Percentiles rank a stretch among this genome's conserved stretches.
Evolutionary conservation across 2,329 filamentous ascomycete species (phyloP).

Genomic region (Hypoxylon sp.): DNA sequence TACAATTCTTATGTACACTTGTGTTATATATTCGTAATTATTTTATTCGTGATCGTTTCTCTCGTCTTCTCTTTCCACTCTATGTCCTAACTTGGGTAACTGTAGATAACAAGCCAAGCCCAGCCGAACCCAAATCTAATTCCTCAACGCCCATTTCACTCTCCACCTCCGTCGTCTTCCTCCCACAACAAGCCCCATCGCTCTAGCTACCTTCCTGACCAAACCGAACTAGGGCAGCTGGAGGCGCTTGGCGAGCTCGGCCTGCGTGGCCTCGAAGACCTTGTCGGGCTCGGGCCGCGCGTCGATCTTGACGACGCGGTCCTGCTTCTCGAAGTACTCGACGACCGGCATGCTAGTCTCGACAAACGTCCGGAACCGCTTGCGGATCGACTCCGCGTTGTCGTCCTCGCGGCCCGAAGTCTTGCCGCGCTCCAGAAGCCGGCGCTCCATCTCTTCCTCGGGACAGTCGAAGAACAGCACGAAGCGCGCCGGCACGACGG

Average conservation of each 20-base stretch:
- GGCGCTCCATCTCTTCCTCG: conserved; percentile 87
- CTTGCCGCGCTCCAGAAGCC: conserved; percentile 90
- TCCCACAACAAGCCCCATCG: not conserved
- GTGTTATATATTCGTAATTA: conserved; percentile 5
- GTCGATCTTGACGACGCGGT: conserved; percentile 84
- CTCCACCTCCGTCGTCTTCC: not conserved
- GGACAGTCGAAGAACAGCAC: conserved; percentile 96
- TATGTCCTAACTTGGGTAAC: conserved; percentile 15
- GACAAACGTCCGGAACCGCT: conserved; percentile 93
- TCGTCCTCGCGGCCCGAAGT: conserved; percentile 93
- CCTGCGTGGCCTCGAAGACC: conserved; percentile 69
- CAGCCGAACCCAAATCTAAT: conserved; percentile 17
- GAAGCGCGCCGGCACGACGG: conserved; percentile 85
- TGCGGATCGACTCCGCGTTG: conserved; percentile 95
- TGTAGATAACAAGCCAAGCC: not conserved
- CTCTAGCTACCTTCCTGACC: not conserved
- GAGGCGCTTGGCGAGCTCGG: conserved; percentile 65
- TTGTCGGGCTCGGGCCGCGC: conserved; percentile 77
- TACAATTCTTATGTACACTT: conserved; percentile 2
- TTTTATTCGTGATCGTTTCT: conserved; percentile 26
- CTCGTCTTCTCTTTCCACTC: conserved; percentile 6
- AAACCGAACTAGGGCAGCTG: not conserved
- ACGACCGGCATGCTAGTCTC: conserved; percentile 99
- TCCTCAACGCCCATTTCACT: conserved; percentile 9
- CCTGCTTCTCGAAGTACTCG: conserved; percentile 82